These are phyloP conservation scores for Rhizopogon vinicolor DNA, from an alignment of 768 basidiomycete species.

Conservation along the genomic window DNA sequence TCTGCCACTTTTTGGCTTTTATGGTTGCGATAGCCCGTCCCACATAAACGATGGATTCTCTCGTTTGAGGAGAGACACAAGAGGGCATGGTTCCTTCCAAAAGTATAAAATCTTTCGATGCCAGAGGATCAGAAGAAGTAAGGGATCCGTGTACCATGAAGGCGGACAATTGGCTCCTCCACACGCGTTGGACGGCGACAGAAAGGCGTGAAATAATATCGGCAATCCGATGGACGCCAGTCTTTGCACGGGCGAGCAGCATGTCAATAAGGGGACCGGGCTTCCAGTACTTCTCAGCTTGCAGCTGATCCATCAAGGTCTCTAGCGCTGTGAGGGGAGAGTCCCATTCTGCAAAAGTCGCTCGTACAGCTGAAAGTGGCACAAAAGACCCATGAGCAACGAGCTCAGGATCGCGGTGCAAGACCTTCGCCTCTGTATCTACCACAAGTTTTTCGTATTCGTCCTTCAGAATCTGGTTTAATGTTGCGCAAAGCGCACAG, in stretches of 20 bases:
- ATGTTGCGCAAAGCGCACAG: slow-evolving; percentile 69
- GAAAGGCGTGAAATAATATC: slow-evolving; percentile 69
- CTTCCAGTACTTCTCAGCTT: slow-evolving; percentile 45
- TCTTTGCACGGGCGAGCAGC: slow-evolving; percentile 64
- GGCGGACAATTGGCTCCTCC: slow-evolving; percentile 79
- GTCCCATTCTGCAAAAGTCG: slow-evolving; percentile 86
- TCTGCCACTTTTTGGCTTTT: slow-evolving; percentile 73
- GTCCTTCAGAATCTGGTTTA: slow-evolving; percentile 67
- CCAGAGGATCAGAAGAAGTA: slow-evolving; percentile 56
- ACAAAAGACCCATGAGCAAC: slow-evolving; percentile 83
- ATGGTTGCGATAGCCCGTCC: slow-evolving; percentile 85
- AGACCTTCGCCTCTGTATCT: slow-evolving; percentile 74
- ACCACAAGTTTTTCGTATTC: slow-evolving; percentile 81
- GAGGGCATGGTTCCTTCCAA: slow-evolving; percentile 67
- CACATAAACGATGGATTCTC: slow-evolving; percentile 81
- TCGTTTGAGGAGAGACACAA: slow-evolving; percentile 66
- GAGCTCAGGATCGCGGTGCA: slow-evolving; percentile 67
- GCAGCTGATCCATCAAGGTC: slow-evolving; percentile 58
- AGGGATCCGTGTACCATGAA: slow-evolving; percentile 79
- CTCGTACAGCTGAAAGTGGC: slow-evolving; percentile 78
- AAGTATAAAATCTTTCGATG: slow-evolving; percentile 54
- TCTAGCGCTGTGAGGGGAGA: slow-evolving; percentile 74
- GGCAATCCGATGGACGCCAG: slow-evolving; percentile 75
- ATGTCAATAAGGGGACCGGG: slow-evolving; percentile 82
- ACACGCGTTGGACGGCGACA: slow-evolving; percentile 72